phyloP scores from a whole-genome alignment of 2,329 filamentous ascomycete genomes.

The Penicillium sclerotigenum region DNA sequence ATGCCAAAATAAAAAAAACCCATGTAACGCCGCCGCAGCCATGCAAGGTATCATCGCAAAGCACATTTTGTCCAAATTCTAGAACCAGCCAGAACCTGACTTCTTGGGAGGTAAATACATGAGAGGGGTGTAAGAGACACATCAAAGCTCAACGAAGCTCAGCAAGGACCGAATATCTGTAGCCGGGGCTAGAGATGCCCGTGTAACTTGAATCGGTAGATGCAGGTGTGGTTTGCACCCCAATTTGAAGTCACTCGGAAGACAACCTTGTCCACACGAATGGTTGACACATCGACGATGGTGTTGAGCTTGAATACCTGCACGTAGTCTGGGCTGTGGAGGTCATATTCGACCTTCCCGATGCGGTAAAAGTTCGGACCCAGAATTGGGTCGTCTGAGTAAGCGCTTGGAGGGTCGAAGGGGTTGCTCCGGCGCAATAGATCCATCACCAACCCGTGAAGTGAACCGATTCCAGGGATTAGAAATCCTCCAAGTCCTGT shows the following conservation, averaged over 20 bases:
- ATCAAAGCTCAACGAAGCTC: neutral
- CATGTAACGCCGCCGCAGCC: slow-evolving; percentile 16
- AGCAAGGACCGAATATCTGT: neutral
- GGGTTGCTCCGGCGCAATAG: slow-evolving; percentile 31
- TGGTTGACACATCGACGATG: slow-evolving; percentile 34
- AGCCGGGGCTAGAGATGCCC: slow-evolving; percentile 31
- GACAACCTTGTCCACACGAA: slow-evolving; percentile 41
- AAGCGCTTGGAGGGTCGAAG: slow-evolving; percentile 31
- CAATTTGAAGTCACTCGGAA: slow-evolving; percentile 45
- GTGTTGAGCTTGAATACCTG: slow-evolving; percentile 42
- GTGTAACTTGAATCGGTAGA: slow-evolving; percentile 47
- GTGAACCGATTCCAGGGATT: slow-evolving; percentile 16
- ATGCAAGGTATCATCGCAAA: slow-evolving; percentile 24
- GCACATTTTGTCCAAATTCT: slow-evolving; percentile 6
- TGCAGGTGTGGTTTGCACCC: slow-evolving; percentile 44
- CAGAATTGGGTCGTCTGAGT: slow-evolving; percentile 37
- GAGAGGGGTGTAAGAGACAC: slow-evolving; percentile 1
- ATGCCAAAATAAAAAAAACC: neutral
- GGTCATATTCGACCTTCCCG: slow-evolving; percentile 41
- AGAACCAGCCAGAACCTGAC: neutral
- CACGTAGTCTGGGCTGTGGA: slow-evolving; percentile 32
- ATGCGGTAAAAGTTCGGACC: slow-evolving; percentile 40
- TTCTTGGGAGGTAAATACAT: neutral
- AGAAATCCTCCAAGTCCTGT: slow-evolving; percentile 13
- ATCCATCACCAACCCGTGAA: slow-evolving; percentile 33